Percentiles rank a stretch among this genome's conserved stretches.
phyloP scores from a whole-genome alignment of 768 basidiomycete genomes.

The Termitomyces sp. region DNA sequence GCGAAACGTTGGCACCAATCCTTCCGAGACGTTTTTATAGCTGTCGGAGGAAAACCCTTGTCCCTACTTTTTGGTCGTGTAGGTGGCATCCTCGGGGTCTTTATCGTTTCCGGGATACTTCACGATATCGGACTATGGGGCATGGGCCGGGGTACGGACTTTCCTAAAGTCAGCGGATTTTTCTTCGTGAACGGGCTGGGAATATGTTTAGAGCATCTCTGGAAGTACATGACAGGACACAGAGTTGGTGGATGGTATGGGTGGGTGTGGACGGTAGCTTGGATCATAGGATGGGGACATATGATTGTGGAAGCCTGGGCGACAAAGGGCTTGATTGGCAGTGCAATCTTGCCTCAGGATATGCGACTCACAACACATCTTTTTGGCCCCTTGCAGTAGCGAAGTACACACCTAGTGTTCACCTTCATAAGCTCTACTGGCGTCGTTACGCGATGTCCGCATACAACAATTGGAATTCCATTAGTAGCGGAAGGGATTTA shows the following conservation, averaged over 20 bases:
- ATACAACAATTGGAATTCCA: neutral
- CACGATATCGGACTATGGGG: constrained; percentile 60
- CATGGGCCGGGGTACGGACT: constrained; percentile 51
- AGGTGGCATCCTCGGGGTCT: constrained; percentile 54
- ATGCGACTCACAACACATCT: constrained; percentile 30
- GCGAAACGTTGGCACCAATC: constrained; percentile 65
- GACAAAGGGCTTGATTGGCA: constrained; percentile 37
- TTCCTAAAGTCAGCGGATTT: constrained; percentile 39
- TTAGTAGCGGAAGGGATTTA: neutral
- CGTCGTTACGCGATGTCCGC: too few species aligned
- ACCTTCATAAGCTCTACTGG: too few species aligned
- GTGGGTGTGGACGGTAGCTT: constrained; percentile 46
- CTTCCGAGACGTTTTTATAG: constrained; percentile 55
- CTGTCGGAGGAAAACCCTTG: constrained; percentile 44
- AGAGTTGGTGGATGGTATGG: constrained; percentile 47
- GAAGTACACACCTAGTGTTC: neutral
- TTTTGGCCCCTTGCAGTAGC: constrained; percentile 15
- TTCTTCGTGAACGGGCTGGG: constrained; percentile 59
- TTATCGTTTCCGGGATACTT: constrained; percentile 55
- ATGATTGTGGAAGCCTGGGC: constrained; percentile 50
- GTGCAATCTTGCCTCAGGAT: constrained; percentile 32
- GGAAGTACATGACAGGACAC: constrained; percentile 39
- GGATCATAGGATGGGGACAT: constrained; percentile 46
- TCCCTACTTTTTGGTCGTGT: constrained; percentile 39
- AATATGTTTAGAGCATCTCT: constrained; percentile 44